Evolutionary conservation across 2,329 filamentous ascomycete genomes (phyloP).

Genomic region (Trichothecium sympodiale): DNA sequence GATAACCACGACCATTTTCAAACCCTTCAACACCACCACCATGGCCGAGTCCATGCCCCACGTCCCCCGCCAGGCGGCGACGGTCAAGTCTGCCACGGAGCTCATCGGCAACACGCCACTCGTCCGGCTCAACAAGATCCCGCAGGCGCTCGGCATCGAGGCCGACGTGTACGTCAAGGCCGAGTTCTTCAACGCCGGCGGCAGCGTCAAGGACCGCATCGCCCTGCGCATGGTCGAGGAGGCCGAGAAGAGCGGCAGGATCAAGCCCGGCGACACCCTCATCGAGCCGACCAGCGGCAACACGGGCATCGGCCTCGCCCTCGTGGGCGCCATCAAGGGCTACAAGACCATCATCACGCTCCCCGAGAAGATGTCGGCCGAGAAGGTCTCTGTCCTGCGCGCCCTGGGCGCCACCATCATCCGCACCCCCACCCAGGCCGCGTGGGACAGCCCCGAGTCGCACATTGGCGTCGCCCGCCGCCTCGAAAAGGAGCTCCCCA

Average conservation of each 20-base stretch:
- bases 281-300: conserved; percentile 98
- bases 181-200: conserved; percentile 87
- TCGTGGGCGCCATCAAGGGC: conserved; percentile 90
- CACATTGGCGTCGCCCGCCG: conserved; percentile 91
- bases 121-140: conserved; percentile 85
- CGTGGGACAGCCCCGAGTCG: conserved; percentile 87
- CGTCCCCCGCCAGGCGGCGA: conserved; percentile 20
- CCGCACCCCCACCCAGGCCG: conserved; percentile 89
- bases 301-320: conserved; percentile 90
- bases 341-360: conserved; percentile 99
- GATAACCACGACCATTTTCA: too few species aligned
- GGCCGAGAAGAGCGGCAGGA: conserved; percentile 80
- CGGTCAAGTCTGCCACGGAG: conserved; percentile 58
- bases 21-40: too few species aligned
- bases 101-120: conserved; percentile 96
- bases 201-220: conserved; percentile 90
- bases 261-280: conserved; percentile 92
- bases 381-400: conserved; percentile 91
- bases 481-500: conserved; percentile 89
- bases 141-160: conserved; percentile 80
- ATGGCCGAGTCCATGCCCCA: conserved; percentile 18
- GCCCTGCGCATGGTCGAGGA: conserved; percentile 96
- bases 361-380: conserved; percentile 97
- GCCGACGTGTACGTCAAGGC: conserved; percentile 84
- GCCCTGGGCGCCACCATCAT: conserved; percentile 96